phyloP scores from a whole-genome alignment of 2,329 filamentous ascomycete genomes.

The Colletotrichum abscissum region DNA sequence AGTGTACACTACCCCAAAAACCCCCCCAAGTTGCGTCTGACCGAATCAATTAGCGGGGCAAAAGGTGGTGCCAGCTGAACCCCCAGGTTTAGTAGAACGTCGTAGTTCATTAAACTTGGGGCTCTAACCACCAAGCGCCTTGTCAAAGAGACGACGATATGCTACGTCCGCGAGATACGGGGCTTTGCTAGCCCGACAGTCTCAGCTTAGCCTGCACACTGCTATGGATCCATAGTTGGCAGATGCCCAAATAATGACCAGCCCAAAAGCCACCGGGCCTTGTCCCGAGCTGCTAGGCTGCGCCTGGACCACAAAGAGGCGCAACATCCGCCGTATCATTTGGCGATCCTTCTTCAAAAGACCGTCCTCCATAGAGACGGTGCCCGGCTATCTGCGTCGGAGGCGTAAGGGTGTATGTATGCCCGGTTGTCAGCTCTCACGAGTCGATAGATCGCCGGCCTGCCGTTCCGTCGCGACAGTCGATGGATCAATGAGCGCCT shows the following conservation, averaged over 20 bases:
- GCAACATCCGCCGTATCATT: conserved; percentile 2
- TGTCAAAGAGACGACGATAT: conserved; percentile 21
- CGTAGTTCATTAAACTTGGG: conserved; percentile 15
- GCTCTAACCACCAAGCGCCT: conserved; percentile 9
- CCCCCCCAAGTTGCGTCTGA: conserved; percentile 14
- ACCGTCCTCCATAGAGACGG: conserved; percentile 1
- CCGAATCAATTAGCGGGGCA: conserved; percentile 19
- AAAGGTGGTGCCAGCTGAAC: conserved; percentile 11
- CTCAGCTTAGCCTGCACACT: background rate
- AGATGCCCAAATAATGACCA: background rate
- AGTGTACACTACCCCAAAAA: conserved; percentile 14
- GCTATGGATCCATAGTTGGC: background rate
- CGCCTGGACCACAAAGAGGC: conserved; percentile 18
- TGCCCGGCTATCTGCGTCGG: conserved; percentile 16
- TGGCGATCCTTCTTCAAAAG: background rate
- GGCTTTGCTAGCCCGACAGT: background rate
- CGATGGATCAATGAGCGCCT: conserved; percentile 8
- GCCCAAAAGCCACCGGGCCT: conserved; percentile 1
- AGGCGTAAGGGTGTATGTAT: background rate
- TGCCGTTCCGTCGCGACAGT: background rate
- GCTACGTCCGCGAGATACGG: background rate
- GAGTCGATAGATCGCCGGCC: background rate
- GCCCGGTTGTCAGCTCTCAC: conserved; percentile 11
- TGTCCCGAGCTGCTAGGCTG: background rate
- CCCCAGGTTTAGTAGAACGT: conserved; percentile 19